A percentile compares a stretch with the other conserved stretches of the same genome.
Evolutionary conservation across 2,329 filamentous ascomycete species (phyloP).

Genomic region (Cryphonectria radicalis): DNA sequence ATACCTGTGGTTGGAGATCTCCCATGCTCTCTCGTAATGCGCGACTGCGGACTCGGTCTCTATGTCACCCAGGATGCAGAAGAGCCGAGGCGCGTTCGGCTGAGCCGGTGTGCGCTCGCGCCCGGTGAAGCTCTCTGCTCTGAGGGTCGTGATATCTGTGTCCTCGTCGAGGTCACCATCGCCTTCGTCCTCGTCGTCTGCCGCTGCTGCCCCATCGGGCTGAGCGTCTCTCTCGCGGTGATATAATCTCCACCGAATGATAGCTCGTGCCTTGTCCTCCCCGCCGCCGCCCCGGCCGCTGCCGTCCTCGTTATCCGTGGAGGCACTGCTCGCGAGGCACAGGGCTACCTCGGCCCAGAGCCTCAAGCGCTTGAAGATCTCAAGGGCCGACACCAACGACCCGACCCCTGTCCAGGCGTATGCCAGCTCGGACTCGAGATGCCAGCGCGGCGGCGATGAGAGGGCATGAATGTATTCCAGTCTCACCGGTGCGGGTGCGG

Average conservation of each 20-base stretch:
- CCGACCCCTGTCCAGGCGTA: slow-evolving; percentile 90
- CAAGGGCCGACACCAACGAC: slow-evolving; percentile 84
- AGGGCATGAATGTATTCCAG: slow-evolving; percentile 84
- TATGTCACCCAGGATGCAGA: slow-evolving; percentile 92
- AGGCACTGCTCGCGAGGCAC: slow-evolving; percentile 71
- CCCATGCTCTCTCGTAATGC: slow-evolving; percentile 88
- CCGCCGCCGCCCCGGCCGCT: slow-evolving; percentile 58
- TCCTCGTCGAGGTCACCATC: slow-evolving; percentile 56
- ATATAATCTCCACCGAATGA: slow-evolving; percentile 81
- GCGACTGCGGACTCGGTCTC: slow-evolving; percentile 65
- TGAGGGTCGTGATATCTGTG: slow-evolving; percentile 62
- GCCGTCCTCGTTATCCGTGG: slow-evolving; percentile 65
- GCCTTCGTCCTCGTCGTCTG: slow-evolving; percentile 35
- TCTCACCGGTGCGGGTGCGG: slow-evolving; percentile 75
- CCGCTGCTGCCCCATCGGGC: slow-evolving; percentile 32
- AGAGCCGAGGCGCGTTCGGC: slow-evolving; percentile 81
- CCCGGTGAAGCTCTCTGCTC: slow-evolving; percentile 58
- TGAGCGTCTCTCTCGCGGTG: slow-evolving; percentile 52
- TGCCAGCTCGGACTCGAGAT: slow-evolving; percentile 90
- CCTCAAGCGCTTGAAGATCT: slow-evolving; percentile 91
- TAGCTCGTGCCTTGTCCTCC: slow-evolving; percentile 78
- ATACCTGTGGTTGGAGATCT: slow-evolving; percentile 78
- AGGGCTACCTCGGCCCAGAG: slow-evolving; percentile 96
- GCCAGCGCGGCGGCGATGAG: slow-evolving; percentile 86
- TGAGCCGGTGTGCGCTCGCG: slow-evolving; percentile 72